Percentiles rank a stretch among this genome's conserved stretches.
Conservation (phyloP, 2,329 filamentous ascomycete species). For the Bipolaris sorokiniana region DNA sequence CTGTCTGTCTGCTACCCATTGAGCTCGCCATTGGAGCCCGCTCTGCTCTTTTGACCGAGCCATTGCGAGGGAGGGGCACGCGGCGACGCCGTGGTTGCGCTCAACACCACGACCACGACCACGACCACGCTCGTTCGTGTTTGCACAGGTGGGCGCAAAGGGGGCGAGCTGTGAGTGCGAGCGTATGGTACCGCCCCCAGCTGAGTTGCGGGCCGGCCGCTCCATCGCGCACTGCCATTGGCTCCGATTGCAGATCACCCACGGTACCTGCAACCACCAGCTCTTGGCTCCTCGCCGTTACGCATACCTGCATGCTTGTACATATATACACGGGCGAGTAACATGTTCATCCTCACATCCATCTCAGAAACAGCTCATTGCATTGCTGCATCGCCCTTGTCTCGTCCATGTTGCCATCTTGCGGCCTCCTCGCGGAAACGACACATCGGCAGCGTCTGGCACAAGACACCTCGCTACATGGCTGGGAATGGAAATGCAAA, state of each 20-base stretch:
- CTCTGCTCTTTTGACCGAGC: slow-evolving; percentile 1
- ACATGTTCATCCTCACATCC: background rate
- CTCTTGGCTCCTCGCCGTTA: background rate
- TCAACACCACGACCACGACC: too few species aligned
- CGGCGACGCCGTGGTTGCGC: too few species aligned
- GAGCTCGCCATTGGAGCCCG: background rate
- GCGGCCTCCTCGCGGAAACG: background rate
- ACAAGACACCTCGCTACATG: background rate
- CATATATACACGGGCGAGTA: too few species aligned
- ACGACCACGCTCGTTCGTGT: slow-evolving; percentile 1
- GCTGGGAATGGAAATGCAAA: background rate
- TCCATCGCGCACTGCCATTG: slow-evolving; percentile 4
- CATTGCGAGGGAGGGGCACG: background rate
- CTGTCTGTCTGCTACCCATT: background rate
- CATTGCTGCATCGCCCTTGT: background rate
- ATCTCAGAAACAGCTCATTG: background rate
- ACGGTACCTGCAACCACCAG: background rate
- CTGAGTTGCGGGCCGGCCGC: slow-evolving; percentile 5
- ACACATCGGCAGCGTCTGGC: background rate
- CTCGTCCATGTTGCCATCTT: background rate
- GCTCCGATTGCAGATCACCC: background rate
- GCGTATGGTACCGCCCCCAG: slow-evolving; percentile 8
- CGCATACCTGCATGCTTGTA: background rate
- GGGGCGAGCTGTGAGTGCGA: slow-evolving; percentile 11
- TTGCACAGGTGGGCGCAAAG: slow-evolving; percentile 8